Evolutionary conservation across 192 early-diverging fungal species (phyloP).

Genomic region (Linnemannia zychae): DNA sequence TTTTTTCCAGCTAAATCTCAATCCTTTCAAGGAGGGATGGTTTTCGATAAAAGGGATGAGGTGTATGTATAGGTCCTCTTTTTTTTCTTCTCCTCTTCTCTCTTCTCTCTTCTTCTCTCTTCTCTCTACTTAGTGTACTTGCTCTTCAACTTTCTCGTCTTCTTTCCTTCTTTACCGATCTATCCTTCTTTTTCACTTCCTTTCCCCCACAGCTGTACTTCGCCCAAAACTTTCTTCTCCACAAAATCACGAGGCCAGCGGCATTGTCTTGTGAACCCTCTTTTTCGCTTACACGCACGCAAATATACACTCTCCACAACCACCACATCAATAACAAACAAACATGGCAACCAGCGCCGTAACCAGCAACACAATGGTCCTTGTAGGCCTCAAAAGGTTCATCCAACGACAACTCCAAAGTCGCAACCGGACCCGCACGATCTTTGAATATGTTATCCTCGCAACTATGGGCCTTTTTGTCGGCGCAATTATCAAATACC

Average conservation of each 20-base stretch:
- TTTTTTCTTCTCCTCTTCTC: neutral
- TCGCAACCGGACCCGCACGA: neutral
- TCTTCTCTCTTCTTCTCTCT: neutral
- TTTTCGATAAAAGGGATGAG: neutral
- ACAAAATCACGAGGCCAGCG: no score
- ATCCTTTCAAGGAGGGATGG: neutral
- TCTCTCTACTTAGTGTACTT: neutral
- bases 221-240: no score
- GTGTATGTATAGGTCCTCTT: neutral
- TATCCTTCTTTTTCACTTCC: neutral
- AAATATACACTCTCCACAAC: neutral
- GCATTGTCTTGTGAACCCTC: no score
- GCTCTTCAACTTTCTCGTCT: neutral
- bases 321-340: neutral
- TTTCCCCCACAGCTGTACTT: no score
- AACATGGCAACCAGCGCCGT: neutral
- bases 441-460: slow-evolving; percentile 16
- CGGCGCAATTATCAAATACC: slow-evolving; percentile 30
- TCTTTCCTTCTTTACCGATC: no score
- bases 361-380: slow-evolving; percentile 9
- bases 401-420: neutral
- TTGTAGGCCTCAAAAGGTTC: slow-evolving; percentile 13
- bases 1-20: neutral
- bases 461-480: slow-evolving; percentile 23
- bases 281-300: no score